A percentile compares a stretch with the other conserved stretches of the same genome.
Evolutionary conservation across 2,329 filamentous ascomycete genomes (phyloP).

Genomic region (Aschersonia sp.): DNA sequence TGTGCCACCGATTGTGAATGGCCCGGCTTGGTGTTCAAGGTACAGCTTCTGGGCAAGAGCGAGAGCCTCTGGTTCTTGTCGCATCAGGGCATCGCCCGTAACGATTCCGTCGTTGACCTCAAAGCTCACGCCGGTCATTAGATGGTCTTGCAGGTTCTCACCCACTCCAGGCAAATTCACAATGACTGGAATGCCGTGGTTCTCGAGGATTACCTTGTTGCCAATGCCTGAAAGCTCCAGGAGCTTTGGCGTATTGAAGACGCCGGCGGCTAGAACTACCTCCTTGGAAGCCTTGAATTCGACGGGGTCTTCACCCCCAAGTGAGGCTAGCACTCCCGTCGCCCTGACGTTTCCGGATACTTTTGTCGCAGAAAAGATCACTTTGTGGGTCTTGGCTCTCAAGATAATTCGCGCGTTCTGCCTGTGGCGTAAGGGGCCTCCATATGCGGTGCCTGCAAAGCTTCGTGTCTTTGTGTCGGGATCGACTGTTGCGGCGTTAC

Average conservation of each 20-base stretch:
- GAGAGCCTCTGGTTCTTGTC: neutral
- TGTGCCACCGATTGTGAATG: too few species aligned
- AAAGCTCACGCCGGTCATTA: conserved; percentile 5
- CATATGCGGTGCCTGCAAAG: conserved; percentile 17
- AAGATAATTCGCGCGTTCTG: conserved; percentile 12
- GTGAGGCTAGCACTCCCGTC: too few species aligned
- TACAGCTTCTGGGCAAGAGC: neutral
- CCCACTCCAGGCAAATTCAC: conserved; percentile 22
- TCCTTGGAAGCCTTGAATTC: neutral
- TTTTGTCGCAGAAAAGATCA: too few species aligned
- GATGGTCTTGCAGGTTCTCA: conserved; percentile 27
- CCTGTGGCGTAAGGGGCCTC: conserved; percentile 14
- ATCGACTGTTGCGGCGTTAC: conserved; percentile 10
- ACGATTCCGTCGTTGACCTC: conserved; percentile 21
- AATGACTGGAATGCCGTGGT: conserved; percentile 16
- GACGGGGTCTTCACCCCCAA: too few species aligned
- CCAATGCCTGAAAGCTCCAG: conserved; percentile 21
- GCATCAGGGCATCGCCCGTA: neutral
- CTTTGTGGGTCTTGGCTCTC: too few species aligned
- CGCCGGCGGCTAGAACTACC: conserved; percentile 7
- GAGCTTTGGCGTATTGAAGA: conserved; percentile 10
- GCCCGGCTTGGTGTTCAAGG: neutral
- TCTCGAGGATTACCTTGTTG: conserved; percentile 13
- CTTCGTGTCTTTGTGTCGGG: conserved; percentile 16
- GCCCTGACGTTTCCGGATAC: too few species aligned